Evolutionary conservation across 257 asterid species (phyloP).

Genomic region (Scutellaria barbata): DNA sequence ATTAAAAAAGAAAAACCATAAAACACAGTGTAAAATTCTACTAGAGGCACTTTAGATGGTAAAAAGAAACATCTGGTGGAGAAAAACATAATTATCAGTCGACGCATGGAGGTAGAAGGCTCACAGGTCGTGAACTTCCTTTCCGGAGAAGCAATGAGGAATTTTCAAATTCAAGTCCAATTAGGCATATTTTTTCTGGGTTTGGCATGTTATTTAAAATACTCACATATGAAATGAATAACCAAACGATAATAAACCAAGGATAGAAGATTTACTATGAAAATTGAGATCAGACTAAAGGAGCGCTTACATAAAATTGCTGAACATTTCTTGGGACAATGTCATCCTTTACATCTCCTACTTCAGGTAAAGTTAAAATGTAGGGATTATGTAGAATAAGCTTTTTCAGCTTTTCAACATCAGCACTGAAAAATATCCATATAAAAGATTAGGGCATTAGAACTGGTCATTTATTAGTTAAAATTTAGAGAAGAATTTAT

Average conservation of each 20-base stretch:
- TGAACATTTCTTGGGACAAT: conserved; percentile 85
- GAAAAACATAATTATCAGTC: conserved; percentile 9
- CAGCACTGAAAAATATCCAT: conserved; percentile 63
- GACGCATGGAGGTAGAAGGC: not conserved
- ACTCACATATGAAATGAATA: not conserved
- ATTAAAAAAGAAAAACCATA: conserved; percentile 22
- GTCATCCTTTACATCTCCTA: conserved; percentile 85
- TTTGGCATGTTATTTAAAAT: no score
- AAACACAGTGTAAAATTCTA: conserved; percentile 1
- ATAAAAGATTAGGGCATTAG: conserved; percentile 29
- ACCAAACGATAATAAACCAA: not conserved
- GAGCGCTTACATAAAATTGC: conserved; percentile 79
- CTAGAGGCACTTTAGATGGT: conserved; percentile 1
- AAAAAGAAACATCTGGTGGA: not conserved
- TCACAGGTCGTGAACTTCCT: no score
- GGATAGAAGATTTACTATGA: not conserved
- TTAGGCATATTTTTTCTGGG: no score
- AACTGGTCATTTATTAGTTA: not conserved
- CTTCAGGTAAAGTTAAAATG: conserved; percentile 82
- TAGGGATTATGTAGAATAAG: conserved; percentile 91
- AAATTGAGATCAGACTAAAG: not conserved
- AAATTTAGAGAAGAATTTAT: not conserved
- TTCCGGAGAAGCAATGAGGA: no score
- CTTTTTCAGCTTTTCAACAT: conserved; percentile 91
- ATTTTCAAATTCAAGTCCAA: no score